phyloP scores from a whole-genome alignment of 768 basidiomycete species.

The Floccularia luteovirens region DNA sequence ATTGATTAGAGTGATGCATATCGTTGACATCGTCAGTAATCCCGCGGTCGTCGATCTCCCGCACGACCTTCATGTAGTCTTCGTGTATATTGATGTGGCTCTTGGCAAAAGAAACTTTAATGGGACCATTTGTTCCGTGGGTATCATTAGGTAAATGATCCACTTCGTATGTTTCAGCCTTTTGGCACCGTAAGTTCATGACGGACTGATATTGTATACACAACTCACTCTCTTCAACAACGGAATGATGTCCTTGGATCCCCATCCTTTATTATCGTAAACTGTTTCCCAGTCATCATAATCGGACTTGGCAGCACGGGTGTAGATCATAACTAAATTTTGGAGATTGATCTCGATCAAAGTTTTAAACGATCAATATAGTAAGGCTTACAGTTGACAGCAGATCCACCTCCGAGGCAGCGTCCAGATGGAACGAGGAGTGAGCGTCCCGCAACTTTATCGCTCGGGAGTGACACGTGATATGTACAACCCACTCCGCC shows the following conservation, averaged over 20 bases:
- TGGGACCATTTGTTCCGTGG: constrained; percentile 45
- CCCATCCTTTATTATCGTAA: constrained; percentile 53
- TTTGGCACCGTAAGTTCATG: neutral
- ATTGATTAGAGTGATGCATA: constrained; percentile 34
- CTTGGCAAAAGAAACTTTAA: constrained; percentile 38
- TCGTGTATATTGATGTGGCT: constrained; percentile 29
- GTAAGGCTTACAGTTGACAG: constrained; percentile 50
- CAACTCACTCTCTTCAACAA: constrained; percentile 43
- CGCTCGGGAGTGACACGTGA: constrained; percentile 34
- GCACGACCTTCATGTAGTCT: constrained; percentile 39
- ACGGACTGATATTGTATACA: too few relatives aligned
- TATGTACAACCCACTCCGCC: constrained; percentile 34
- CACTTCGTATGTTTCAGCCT: constrained; percentile 35
- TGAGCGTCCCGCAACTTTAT: constrained; percentile 33
- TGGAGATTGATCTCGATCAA: neutral
- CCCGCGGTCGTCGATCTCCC: constrained; percentile 37
- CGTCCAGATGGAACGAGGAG: constrained; percentile 36
- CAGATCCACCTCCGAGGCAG: constrained; percentile 55
- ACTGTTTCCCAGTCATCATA: constrained; percentile 55
- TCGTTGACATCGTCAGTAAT: constrained; percentile 39
- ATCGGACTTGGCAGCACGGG: constrained; percentile 52
- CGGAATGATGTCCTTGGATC: constrained; percentile 48
- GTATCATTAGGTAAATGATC: constrained; percentile 16
- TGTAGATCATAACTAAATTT: constrained; percentile 44
- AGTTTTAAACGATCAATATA: too few relatives aligned